A percentile compares a stretch with the other conserved stretches of the same genome.
These are phyloP conservation scores for Plectosphaerella cucumerina DNA, from an alignment of 2,329 filamentous ascomycete species.

Conservation along the genomic window DNA sequence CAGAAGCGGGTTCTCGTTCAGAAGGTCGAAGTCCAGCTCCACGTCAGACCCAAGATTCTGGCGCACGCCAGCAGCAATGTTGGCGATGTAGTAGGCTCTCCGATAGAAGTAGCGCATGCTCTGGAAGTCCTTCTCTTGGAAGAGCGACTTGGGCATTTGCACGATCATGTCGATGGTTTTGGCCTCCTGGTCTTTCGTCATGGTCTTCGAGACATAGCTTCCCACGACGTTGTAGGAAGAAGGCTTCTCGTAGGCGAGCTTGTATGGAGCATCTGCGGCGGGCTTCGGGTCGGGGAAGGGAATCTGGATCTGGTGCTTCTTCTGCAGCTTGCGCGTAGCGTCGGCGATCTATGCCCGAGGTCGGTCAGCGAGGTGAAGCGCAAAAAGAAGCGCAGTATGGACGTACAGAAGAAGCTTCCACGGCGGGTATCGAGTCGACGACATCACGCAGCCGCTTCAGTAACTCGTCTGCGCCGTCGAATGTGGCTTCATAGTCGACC, in stretches of 20 bases:
- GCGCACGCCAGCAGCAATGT: constrained; percentile 68
- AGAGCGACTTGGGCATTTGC: constrained; percentile 73
- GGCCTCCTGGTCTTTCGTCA: constrained; percentile 57
- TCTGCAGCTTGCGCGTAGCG: constrained; percentile 63
- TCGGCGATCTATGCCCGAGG: constrained; percentile 54
- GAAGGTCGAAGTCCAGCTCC: constrained; percentile 57
- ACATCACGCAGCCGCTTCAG: constrained; percentile 48
- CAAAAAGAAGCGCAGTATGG: not conserved
- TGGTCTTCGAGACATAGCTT: constrained; percentile 75
- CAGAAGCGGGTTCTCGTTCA: constrained; percentile 72
- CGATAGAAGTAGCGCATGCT: constrained; percentile 95
- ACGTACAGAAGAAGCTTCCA: constrained; percentile 47
- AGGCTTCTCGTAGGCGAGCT: constrained; percentile 73
- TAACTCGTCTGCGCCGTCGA: constrained; percentile 43
- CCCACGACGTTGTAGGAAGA: constrained; percentile 81
- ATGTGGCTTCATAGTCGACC: constrained; percentile 44
- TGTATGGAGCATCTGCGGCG: constrained; percentile 72
- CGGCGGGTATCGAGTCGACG: constrained; percentile 46
- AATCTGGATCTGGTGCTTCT: constrained; percentile 63
- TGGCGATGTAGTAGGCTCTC: constrained; percentile 84
- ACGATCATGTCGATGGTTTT: constrained; percentile 77
- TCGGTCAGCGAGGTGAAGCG: constrained; percentile 6
- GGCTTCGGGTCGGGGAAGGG: constrained; percentile 84
- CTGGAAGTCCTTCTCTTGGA: constrained; percentile 92
- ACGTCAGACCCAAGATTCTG: constrained; percentile 49